Base-by-base conservation (phyloP, 805 yeast species). In the Aciculoconidium aculeatum region DNA sequence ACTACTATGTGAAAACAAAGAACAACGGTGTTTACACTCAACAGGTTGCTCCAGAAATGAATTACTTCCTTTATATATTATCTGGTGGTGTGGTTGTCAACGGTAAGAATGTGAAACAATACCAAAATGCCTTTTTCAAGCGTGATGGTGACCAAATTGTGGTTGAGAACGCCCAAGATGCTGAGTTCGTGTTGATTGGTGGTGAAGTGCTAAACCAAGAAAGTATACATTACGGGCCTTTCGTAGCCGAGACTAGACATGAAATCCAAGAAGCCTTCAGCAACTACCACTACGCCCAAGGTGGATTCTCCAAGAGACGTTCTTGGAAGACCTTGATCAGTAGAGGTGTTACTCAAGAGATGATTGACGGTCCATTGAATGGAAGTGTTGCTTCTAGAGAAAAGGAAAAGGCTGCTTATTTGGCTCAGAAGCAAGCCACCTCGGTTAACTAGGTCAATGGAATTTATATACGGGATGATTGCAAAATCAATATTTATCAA, bases 221-320 rank as follows among this genome's bases (percentile, higher is more conserved):
- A 12, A 67, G 82, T 32, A 81, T 84, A 17, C 96, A 86, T 49
- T 80, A 86, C 51, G 96, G 96, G n/a, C 96, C 96, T 9, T 88
- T 87, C 49, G 96, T 87, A 11, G 90, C 83, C 38, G 72, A 82
- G 6, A 59, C 80, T 14, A 65, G 67, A 32, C 81, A 76, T 30
- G 74, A 72, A 39, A 78, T 87, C 36, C 67, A 75, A 40, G 57
- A 80, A 43, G 92, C 85, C 0, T 77, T 83, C 45, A 46, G 59
- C 53, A 87, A 82, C 49, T 88, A 80, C 51, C 92, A 80, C 55
- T 51, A 58, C 28, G 80, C 75, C 33, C 54, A 60, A 15, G 79
- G 80, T 49, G 90, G 90, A 1, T 82, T 82, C 45, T 86, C 77
- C 50, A 71, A 70, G 29, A 73, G 83, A 23, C 65, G 55, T 27